A percentile compares a stretch with the other conserved stretches of the same genome.
phyloP scores from a whole-genome alignment of 495 filamentous ascomycete species.

The Lineolata rhizophorae region DNA sequence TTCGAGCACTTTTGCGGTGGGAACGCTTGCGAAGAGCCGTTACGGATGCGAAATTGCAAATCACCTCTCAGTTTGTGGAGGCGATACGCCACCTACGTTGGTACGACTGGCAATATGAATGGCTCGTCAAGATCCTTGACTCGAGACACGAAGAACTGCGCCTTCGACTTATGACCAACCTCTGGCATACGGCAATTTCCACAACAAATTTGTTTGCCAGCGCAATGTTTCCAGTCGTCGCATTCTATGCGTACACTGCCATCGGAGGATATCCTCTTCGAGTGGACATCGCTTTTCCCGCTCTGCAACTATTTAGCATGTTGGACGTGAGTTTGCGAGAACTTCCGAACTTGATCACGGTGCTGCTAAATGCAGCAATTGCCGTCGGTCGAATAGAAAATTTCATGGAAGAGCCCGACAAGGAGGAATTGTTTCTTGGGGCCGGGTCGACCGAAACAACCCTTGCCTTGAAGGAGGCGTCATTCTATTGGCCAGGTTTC shows the following conservation, averaged over 20 bases:
- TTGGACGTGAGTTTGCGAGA: slow-evolving; percentile 46
- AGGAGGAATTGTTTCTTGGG: slow-evolving; percentile 26
- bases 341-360: slow-evolving; percentile 45
- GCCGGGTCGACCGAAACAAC: slow-evolving; percentile 14
- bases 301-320: slow-evolving; percentile 55
- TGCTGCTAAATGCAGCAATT: slow-evolving; percentile 50
- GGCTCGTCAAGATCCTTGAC: slow-evolving; percentile 52
- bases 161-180: slow-evolving; percentile 36
- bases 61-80: slow-evolving; percentile 59
- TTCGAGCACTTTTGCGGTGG: slow-evolving; percentile 34
- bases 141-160: slow-evolving; percentile 44
- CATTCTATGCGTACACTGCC: slow-evolving; percentile 56
- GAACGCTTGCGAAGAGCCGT: slow-evolving; percentile 41
- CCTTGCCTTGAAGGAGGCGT: slow-evolving; percentile 35
- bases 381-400: slow-evolving; percentile 57
- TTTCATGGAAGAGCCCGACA: slow-evolving; percentile 70
- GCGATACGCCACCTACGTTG: slow-evolving; percentile 67
- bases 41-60: slow-evolving; percentile 51
- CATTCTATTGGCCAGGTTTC: slow-evolving; percentile 58
- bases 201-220: slow-evolving; percentile 41
- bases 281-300: slow-evolving; percentile 64
- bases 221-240: slow-evolving; percentile 53
- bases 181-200: slow-evolving; percentile 34
- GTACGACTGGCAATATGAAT: slow-evolving; percentile 71
- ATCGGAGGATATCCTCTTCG: slow-evolving; percentile 38